Base-by-base conservation (phyloP, 2,329 filamentous ascomycete genomes). In the Hypoxylon sp. region DNA sequence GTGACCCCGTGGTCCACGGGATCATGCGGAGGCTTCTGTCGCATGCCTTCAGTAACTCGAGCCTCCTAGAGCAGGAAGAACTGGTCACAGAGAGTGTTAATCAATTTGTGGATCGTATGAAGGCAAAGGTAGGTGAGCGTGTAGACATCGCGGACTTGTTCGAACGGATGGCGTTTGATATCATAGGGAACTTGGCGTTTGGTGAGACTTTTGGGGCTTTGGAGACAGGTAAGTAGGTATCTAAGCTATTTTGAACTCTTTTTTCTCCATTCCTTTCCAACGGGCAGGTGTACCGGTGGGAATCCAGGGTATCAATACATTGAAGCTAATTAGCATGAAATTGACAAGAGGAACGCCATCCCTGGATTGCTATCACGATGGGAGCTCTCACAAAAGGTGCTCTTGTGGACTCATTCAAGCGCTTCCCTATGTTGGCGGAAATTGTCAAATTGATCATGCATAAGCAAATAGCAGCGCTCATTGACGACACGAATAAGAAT, bases 21-120 rank as follows among this genome's bases (percentile, higher is more conserved):
- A 49, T 62, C 13, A 70, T 72, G 60, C 60, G 62, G 14, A 69
- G 62, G 46, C 36, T 70, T 2, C 51, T 73, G 7, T 52, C 63
- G 5, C 65, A 61, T 10, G 70, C 66, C 3, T 74, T 74, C 48
- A 65, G 43, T 11, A 45, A 65, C 1, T 45, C 60, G 49, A 57
- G 61, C 2, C 60, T 72, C 11, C 10, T 45, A 0, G 70, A 72
- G 43, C 72, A 72, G 55, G 70, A 74, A 41, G 43, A 17, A 2
- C 52, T 74, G 4, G 53, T 75, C 6, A 41, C 53, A 1, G 49
- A 53, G 13, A 64, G 64, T 30, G 56, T 72, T 10, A 64, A 75
- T 41, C 19, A 46, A 4, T 69, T 76, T 11, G 49, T 74, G 2
- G 13, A 28, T n/a, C 45, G 62, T 38, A 41, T 74, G 9, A 28